phyloP scores from a whole-genome alignment of 768 basidiomycete genomes.

The Suillus lakei region DNA sequence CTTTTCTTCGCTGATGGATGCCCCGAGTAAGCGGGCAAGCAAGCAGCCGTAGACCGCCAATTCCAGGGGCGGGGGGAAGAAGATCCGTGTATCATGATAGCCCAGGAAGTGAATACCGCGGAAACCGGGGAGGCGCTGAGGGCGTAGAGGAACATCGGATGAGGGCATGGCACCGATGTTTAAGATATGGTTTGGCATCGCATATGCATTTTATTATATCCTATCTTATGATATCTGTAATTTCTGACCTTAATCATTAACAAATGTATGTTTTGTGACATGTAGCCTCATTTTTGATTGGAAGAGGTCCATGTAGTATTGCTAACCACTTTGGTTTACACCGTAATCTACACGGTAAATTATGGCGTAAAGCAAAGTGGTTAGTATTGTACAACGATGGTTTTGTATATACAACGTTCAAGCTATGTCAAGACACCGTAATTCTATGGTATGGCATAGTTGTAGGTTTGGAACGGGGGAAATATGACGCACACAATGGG shows the following conservation, averaged over 20 bases:
- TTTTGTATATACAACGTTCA: not conserved
- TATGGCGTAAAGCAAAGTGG: no score
- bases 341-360: slow-evolving; percentile 4
- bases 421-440: not conserved
- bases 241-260: not conserved
- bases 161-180: not conserved
- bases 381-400: no score
- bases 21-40: not conserved
- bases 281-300: not conserved
- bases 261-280: not conserved
- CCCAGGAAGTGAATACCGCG: not conserved
- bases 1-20: not conserved
- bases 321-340: not conserved
- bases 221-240: not conserved
- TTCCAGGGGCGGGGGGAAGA: not conserved
- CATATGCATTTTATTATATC: not conserved
- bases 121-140: not conserved
- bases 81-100: not conserved
- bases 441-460: not conserved
- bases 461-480: not conserved
- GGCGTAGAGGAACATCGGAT: no score
- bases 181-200: not conserved
- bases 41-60: not conserved
- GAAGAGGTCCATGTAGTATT: not conserved
- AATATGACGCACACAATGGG: not conserved